A percentile compares a stretch with the other conserved stretches of the same genome.
Evolutionary conservation across 2,329 filamentous ascomycete genomes (phyloP).

Genomic region (Colletotrichum sp.): DNA sequence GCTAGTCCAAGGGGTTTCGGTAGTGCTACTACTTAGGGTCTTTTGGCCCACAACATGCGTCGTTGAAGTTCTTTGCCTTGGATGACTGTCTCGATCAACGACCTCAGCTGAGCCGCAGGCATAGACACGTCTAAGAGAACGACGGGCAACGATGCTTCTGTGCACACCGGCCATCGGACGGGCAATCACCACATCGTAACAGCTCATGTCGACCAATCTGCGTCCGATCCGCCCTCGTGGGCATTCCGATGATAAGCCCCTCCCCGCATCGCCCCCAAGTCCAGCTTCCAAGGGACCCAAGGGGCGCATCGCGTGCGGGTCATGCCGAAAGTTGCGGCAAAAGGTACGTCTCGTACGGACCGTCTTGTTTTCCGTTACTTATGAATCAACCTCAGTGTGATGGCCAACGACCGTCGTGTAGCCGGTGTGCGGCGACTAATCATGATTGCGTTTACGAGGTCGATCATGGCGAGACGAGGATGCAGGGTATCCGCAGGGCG

Average conservation of each 20-base stretch:
- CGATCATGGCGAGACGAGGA: constrained; percentile 10
- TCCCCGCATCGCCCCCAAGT: background rate
- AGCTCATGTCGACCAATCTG: background rate
- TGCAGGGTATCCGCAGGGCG: constrained; percentile 11
- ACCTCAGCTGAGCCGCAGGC: background rate
- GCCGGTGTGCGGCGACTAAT: background rate
- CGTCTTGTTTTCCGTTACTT: background rate
- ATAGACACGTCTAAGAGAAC: background rate
- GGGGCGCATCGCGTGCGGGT: constrained; percentile 4
- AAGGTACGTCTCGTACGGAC: background rate
- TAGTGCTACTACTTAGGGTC: background rate
- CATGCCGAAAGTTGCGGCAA: constrained; percentile 9
- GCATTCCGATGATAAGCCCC: background rate
- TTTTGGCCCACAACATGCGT: background rate
- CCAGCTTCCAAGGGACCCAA: background rate
- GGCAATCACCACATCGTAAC: background rate
- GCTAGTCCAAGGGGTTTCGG: background rate
- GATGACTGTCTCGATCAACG: background rate
- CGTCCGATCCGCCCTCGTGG: background rate
- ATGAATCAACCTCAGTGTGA: background rate
- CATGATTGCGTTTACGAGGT: constrained; percentile 6
- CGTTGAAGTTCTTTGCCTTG: background rate
- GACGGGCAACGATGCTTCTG: background rate
- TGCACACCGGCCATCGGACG: background rate
- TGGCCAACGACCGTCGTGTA: background rate